Base-by-base conservation (phyloP, 1,284 basidiomycete genomes). In the Cystobasidiaceae sp. region DNA sequence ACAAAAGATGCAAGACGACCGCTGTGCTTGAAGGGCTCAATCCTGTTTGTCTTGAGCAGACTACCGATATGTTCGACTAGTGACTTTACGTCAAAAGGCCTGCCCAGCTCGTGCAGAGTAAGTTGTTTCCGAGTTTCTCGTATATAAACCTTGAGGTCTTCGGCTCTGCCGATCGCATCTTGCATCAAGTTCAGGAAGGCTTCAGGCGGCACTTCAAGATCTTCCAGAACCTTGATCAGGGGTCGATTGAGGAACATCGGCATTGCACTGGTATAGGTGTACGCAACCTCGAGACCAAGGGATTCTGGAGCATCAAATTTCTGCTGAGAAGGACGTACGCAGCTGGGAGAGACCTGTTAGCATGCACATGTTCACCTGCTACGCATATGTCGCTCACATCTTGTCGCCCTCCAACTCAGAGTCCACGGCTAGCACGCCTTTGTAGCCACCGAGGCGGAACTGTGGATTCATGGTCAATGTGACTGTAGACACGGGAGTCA, bases 361-460 rank as follows among this genome's bases (percentile, higher is more conserved):
- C 32, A 61, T 30, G 32, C 6, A 25, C 8, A 17, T 13, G 27
- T 3, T 1, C 8, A 23, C 21, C 23, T 39, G n/a, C 17, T 25
- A 21, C 8, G 32, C 15, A 6, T 15, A 21, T 50, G 21, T n/a
- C 74, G 6, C 83, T 82, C 32, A 62, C 60, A 68, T 43, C 25
- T 32, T 62, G 19, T 67, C 39, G 1, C 73, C 74, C 19, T 69
- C 51, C 9, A 86, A 73, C 7, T 66, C 77, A 59, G 82, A 71
- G 71, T 87, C 83, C 15, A 85, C 79, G 9, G 81, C 81, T 11
- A 87, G 70, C 80, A 86, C 82, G 0, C 85, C 76, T 66, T 77
- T 77, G 33, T 67, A 71, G 7, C 76, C 77, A 21, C 74, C 75
- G 9, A 77, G 56, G 1, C 76, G 71, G 48, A 78, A 69, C 64